Percentiles rank a stretch among this genome's conserved stretches.
Conservation (phyloP, 129 eudicot genomes). For the Saussurea involucrata region DNA sequence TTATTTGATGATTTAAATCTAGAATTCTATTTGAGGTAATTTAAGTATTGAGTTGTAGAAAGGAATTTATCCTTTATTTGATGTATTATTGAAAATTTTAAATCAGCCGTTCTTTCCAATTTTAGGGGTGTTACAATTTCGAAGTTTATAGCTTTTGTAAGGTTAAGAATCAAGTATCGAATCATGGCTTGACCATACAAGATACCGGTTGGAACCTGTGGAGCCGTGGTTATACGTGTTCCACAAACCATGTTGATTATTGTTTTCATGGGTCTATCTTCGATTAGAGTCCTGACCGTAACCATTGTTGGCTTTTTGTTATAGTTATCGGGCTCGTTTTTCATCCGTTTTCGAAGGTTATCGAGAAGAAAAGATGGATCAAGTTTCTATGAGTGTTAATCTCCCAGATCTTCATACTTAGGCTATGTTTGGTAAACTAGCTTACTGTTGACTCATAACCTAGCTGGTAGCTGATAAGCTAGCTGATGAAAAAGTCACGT, state of each 20-base stretch:
- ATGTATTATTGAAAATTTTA: no score
- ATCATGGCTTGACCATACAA: constrained; percentile 40
- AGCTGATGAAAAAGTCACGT: no score
- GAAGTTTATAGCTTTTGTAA: constrained; percentile 54
- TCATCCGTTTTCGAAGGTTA: constrained; percentile 43
- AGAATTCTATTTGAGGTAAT: no score
- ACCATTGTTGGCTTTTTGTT: constrained; percentile 44
- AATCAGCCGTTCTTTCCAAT: no score
- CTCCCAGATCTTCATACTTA: constrained; percentile 27
- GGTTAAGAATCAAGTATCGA: constrained; percentile 44
- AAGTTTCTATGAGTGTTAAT: constrained; percentile 34
- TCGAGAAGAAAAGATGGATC: constrained; percentile 45
- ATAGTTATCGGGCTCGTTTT: constrained; percentile 41
- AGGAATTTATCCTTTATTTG: no score
- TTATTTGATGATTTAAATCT: no score
- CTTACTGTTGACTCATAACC: no score
- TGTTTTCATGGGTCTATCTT: constrained; percentile 44
- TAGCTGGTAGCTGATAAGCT: no score
- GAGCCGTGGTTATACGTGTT: constrained; percentile 39
- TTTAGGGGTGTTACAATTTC: no score
- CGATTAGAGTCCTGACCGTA: constrained; percentile 37
- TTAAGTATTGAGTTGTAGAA: no score
- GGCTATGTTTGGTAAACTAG: no score
- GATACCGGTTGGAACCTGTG: constrained; percentile 44
- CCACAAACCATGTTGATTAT: constrained; percentile 43